These are phyloP conservation scores for Oryza glumipatula DNA, from an alignment of 176 grass and related monocot species.

Conservation along the genomic window DNA sequence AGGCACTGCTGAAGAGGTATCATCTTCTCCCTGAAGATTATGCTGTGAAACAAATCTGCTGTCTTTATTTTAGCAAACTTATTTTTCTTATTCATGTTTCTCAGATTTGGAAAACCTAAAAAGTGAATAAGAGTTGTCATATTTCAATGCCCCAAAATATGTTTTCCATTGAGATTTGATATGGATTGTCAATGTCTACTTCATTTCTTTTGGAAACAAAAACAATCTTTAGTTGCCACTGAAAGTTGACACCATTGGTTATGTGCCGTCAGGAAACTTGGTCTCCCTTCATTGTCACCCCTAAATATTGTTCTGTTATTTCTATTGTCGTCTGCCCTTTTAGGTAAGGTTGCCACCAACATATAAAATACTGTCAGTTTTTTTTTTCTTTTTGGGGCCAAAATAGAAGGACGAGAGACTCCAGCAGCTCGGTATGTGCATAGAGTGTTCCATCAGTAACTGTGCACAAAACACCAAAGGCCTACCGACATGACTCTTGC, in stretches of 20 bases:
- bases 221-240: background rate
- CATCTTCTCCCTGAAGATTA: background rate
- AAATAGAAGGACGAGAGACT: no score
- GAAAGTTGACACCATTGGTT: background rate
- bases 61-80: background rate
- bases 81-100: background rate
- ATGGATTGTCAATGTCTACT: background rate
- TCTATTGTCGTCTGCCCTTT: background rate
- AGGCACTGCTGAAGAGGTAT: constrained; percentile 92
- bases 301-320: background rate
- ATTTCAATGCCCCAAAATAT: constrained; percentile 20
- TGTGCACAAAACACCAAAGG: background rate
- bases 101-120: constrained; percentile 18
- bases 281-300: background rate
- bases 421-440: background rate
- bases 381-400: background rate
- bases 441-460: background rate
- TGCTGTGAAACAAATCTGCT: constrained; percentile 28
- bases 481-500: background rate
- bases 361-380: background rate
- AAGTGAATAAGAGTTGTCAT: constrained; percentile 2
- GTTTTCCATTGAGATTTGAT: constrained; percentile 31
- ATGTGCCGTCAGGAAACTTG: background rate
- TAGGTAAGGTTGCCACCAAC: background rate
- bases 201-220: background rate